These are phyloP conservation scores for Syzygium aqueum DNA, from an alignment of 345 rosid genomes.

Conservation along the genomic window DNA sequence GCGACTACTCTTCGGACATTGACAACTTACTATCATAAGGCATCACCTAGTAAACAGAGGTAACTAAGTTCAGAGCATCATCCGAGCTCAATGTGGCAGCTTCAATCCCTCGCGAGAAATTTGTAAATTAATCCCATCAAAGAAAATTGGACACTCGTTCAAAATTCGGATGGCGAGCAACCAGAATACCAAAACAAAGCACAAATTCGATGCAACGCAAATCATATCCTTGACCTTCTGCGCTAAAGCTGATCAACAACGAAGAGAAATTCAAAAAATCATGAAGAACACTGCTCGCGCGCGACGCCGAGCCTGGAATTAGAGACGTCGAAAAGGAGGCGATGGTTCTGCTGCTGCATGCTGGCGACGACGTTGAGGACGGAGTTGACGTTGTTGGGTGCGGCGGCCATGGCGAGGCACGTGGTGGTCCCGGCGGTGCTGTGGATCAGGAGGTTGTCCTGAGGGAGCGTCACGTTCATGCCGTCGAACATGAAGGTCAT, in stretches of 20 bases:
- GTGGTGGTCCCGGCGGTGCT: slow-evolving; percentile 72
- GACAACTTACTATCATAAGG: not conserved
- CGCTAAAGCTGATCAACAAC: not conserved
- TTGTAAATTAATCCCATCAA: not conserved
- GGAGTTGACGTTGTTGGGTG: slow-evolving; percentile 76
- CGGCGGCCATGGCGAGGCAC: slow-evolving; percentile 86
- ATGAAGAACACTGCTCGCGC: slow-evolving; percentile 64
- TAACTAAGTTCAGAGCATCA: not conserved
- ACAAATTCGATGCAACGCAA: not conserved
- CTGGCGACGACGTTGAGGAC: slow-evolving; percentile 86
- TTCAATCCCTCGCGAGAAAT: not conserved
- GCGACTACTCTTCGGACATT: not conserved
- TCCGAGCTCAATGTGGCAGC: not conserved
- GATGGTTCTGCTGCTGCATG: slow-evolving; percentile 97
- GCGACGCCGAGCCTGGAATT: slow-evolving; percentile 83
- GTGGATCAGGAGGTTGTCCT: slow-evolving; percentile 71
- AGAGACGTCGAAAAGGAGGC: slow-evolving; percentile 68
- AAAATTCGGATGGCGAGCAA: not conserved
- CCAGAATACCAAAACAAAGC: not conserved
- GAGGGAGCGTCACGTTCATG: slow-evolving; percentile 78
- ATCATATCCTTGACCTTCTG: not conserved
- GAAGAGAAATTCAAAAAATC: not conserved
- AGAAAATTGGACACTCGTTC: not conserved
- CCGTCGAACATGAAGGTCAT: slow-evolving; percentile 78
- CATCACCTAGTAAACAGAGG: not conserved